Evolutionary conservation across 768 basidiomycete species (phyloP).

Genomic region (Mycena floridula): DNA sequence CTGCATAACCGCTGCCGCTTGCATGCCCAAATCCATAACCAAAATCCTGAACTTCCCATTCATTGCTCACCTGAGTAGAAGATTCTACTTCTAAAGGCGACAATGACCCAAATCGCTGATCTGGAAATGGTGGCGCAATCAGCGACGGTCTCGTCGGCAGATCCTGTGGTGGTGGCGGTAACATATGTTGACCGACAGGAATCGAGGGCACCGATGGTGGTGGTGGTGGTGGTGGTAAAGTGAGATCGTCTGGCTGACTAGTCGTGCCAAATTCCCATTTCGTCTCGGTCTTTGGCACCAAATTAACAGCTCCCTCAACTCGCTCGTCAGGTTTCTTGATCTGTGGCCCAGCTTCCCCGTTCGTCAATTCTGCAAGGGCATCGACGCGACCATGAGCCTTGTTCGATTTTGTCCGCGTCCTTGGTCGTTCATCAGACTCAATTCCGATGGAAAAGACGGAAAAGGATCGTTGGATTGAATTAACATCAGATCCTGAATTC

Average conservation of each 20-base stretch:
- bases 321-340: not conserved
- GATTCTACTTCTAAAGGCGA: not conserved
- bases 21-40: slow-evolving; percentile 58
- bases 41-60: slow-evolving; percentile 53
- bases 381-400: too few species aligned
- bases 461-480: too few species aligned
- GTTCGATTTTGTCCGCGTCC: too few species aligned
- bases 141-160: too few species aligned
- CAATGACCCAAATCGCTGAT: not conserved
- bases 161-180: too few species aligned
- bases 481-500: too few species aligned
- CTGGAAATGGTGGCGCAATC: not conserved
- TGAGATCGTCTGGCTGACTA: not conserved
- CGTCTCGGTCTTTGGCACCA: slow-evolving; percentile 10
- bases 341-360: slow-evolving; percentile 5
- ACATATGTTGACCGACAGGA: too few species aligned
- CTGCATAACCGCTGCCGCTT: slow-evolving; percentile 16
- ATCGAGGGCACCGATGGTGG: too few species aligned
- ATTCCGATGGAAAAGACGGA: too few species aligned
- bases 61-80: slow-evolving; percentile 19
- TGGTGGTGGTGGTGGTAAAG: not conserved
- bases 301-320: slow-evolving; percentile 1
- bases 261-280: slow-evolving; percentile 37
- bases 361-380: slow-evolving; percentile 26
- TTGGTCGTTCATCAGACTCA: too few species aligned